phyloP scores from a whole-genome alignment of 805 yeast species.

The Wickerhamomyces hampshirensis region DNA sequence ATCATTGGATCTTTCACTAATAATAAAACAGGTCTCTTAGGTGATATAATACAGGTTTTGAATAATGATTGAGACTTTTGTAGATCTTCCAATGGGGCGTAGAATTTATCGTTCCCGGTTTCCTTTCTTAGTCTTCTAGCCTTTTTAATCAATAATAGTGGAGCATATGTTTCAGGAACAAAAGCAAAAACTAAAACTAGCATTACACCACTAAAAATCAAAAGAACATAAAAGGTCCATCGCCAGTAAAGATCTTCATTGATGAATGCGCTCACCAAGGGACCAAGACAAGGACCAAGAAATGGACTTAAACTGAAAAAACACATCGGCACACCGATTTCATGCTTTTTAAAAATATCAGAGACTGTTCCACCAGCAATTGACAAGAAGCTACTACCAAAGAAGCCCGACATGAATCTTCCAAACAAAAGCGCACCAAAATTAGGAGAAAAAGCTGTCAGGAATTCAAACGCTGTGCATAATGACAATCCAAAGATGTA shows the following conservation, averaged over 20 bases:
- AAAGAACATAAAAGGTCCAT: constrained; percentile 65
- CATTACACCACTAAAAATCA: constrained; percentile 58
- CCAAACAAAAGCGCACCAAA: constrained; percentile 60
- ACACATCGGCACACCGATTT: constrained; percentile 67
- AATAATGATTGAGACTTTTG: constrained; percentile 37
- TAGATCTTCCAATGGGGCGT: constrained; percentile 33
- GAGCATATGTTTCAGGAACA: constrained; percentile 64
- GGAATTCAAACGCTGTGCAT: constrained; percentile 55
- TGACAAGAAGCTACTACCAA: constrained; percentile 70
- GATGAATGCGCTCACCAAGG: constrained; percentile 54
- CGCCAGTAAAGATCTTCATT: constrained; percentile 49
- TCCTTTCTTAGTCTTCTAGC: constrained; percentile 47
- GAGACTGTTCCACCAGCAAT: constrained; percentile 77
- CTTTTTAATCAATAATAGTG: constrained; percentile 44
- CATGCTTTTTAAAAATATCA: constrained; percentile 57
- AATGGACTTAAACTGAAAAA: constrained; percentile 60
- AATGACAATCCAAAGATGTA: constrained; percentile 54
- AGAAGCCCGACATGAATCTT: constrained; percentile 65
- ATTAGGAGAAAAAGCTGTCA: constrained; percentile 51
- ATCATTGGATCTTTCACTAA: constrained; percentile 51
- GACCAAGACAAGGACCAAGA: constrained; percentile 68
- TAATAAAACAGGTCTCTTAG: constrained; percentile 48
- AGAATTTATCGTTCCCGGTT: constrained; percentile 48
- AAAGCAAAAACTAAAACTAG: constrained; percentile 39
- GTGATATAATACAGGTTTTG: constrained; percentile 38